Conservation (phyloP, 768 basidiomycete genomes). For the Aureoboletus auriporus region DNA sequence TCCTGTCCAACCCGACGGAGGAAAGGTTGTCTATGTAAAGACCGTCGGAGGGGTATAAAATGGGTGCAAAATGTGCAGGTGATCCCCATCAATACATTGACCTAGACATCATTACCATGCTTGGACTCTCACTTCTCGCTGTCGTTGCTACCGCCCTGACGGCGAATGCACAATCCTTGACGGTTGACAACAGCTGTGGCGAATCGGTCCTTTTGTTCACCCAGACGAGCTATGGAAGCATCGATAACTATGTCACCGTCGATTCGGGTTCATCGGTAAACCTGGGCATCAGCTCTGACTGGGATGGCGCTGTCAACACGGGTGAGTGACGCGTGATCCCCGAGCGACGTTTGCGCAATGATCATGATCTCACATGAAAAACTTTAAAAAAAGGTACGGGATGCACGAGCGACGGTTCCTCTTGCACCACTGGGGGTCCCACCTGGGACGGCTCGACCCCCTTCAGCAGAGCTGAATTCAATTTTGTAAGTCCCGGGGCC, state of each 20-base stretch:
- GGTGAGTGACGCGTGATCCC: slow-evolving; percentile 2
- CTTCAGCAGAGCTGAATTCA: slow-evolving; percentile 19
- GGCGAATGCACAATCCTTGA: slow-evolving; percentile 20
- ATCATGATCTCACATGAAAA: too few species aligned
- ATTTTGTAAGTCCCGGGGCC: slow-evolving; percentile 9
- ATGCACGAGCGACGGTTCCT: slow-evolving; percentile 10
- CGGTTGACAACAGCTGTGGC: slow-evolving; percentile 18
- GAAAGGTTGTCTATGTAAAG: neutral
- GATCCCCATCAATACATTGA: neutral
- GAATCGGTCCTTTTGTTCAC: slow-evolving; percentile 22
- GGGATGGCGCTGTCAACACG: slow-evolving; percentile 20
- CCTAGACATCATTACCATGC: slow-evolving; percentile 1
- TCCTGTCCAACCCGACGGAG: neutral
- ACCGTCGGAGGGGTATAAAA: neutral
- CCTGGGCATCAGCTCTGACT: slow-evolving; percentile 17
- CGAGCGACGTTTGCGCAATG: too few species aligned
- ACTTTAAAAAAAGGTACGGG: slow-evolving; percentile 15
- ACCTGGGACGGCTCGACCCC: slow-evolving; percentile 19
- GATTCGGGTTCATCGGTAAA: slow-evolving; percentile 7
- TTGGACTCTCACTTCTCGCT: slow-evolving; percentile 8
- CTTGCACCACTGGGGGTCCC: slow-evolving; percentile 19
- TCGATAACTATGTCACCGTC: slow-evolving; percentile 19
- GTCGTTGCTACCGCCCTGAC: neutral
- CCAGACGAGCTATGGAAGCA: slow-evolving; percentile 17
- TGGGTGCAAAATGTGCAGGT: too few species aligned